Base-by-base conservation (phyloP, 768 basidiomycete genomes). In the Mycena vitilis region DNA sequence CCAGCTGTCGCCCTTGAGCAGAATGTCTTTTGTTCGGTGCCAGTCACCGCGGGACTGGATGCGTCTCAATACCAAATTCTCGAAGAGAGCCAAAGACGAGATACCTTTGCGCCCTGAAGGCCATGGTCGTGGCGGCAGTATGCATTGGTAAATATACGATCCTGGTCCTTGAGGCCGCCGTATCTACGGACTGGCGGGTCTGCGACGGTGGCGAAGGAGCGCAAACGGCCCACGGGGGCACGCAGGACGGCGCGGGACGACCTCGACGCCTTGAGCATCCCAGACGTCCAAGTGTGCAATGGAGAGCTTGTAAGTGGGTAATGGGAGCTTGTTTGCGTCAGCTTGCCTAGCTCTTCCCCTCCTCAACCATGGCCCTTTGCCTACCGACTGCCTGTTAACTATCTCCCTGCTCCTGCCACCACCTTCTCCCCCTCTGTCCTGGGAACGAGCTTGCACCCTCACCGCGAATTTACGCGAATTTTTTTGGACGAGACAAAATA, bases 1-100 rank as follows among this genome's bases (percentile, higher is more conserved):
- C 95, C 96, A 99, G 9, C 90, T 87, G 82, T 99, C 97, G 58
- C 97, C 97, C 78, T 99, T 99, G 63, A 90, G 82, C 38, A 99
- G 72, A 73, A 99, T 97, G 68, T 99, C 97, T 81, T 99, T 99
- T 69, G 97, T 99, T 71, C 88, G 88, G 80, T 99, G 97, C 97
- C 97, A 99, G 83, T 99, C 97, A 12, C 97, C 97, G 53, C 97
- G 92, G 49, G 92, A 87, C 94, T 96, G 69, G 40, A 40, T 6
- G 18, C 5, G 49, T 5, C 40, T 69, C 7, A 60, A 58, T 64
- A 40, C 30, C 20, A 20, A 18, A 23, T 30, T 30, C 38, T n/a
- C 15, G 12, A 7, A 5, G 16, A 15, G 30, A 48, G 40, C 3
- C n/a, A 9, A 30, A 42, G 10, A 15, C n/a, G 16, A 30, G 25